These are phyloP conservation scores for Elsinoe necatrix DNA, from an alignment of 2,329 filamentous ascomycete genomes.

Conservation along the genomic window DNA sequence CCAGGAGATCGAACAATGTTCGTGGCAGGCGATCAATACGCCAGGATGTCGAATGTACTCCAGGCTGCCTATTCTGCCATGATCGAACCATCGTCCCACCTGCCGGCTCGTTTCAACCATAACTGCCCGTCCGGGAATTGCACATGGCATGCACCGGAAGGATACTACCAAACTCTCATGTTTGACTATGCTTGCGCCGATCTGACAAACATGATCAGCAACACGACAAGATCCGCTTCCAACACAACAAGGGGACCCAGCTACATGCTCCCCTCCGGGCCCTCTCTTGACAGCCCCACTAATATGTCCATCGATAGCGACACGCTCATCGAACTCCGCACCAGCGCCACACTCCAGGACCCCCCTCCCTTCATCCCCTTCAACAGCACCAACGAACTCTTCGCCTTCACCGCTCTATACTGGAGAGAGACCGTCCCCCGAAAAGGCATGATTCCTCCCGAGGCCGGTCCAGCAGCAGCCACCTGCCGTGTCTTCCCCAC, in stretches of 20 bases:
- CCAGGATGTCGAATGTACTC: neutral
- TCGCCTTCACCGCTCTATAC: slow-evolving; percentile 19
- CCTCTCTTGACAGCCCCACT: neutral
- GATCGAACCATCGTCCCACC: neutral
- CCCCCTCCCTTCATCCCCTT: slow-evolving; percentile 23
- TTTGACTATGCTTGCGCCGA: neutral
- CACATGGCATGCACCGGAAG: neutral
- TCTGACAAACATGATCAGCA: neutral
- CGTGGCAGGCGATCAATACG: neutral
- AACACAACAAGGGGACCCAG: neutral
- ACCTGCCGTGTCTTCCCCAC: neutral
- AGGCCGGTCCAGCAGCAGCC: neutral
- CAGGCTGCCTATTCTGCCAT: neutral
- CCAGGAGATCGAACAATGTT: neutral
- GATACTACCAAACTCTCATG: neutral
- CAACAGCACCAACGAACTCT: slow-evolving; percentile 17
- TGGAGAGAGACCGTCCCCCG: neutral
- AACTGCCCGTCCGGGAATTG: neutral
- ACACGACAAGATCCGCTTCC: neutral
- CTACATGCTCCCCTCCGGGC: neutral
- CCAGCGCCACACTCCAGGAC: slow-evolving; percentile 12
- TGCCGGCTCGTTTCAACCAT: neutral
- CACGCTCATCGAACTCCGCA: neutral
- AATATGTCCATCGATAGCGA: neutral
- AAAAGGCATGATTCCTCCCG: neutral